Conservation (phyloP, 305 asterid genomes). For the Andrographis paniculata region DNA sequence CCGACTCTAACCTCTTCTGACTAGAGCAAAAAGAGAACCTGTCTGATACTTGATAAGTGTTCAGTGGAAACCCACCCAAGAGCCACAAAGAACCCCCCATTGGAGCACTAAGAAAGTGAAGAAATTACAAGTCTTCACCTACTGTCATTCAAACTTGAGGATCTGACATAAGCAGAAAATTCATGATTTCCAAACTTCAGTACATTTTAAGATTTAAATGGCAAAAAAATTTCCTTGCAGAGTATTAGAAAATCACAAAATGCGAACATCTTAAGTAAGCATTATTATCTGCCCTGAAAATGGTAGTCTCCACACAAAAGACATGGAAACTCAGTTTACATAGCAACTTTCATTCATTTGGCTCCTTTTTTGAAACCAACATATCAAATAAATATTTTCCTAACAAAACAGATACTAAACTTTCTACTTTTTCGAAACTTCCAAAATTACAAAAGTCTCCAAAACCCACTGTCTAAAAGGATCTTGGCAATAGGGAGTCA, state of each 20-base stretch:
- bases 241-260: not conserved
- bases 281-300: not conserved
- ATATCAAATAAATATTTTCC: too few relatives aligned
- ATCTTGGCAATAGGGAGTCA: too few relatives aligned
- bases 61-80: conserved; percentile 35
- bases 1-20: conserved; percentile 21
- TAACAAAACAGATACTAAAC: too few relatives aligned
- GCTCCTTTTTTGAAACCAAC: too few relatives aligned
- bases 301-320: too few relatives aligned
- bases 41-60: conserved; percentile 23
- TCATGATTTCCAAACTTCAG: conserved; percentile 4
- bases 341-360: too few relatives aligned
- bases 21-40: conserved; percentile 17
- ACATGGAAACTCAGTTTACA: too few relatives aligned
- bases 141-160: conserved; percentile 3
- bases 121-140: conserved; percentile 15
- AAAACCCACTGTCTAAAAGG: too few relatives aligned
- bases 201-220: not conserved
- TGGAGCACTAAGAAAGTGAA: conserved; percentile 15
- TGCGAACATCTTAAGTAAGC: not conserved
- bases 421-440: too few relatives aligned
- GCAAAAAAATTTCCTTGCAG: not conserved
- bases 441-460: not conserved
- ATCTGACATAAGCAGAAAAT: not conserved
- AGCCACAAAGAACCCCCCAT: conserved; percentile 48